A percentile compares a stretch with the other conserved stretches of the same genome.
These are phyloP conservation scores for Clonostachys solani DNA, from an alignment of 2,329 filamentous ascomycete genomes.

Conservation along the genomic window DNA sequence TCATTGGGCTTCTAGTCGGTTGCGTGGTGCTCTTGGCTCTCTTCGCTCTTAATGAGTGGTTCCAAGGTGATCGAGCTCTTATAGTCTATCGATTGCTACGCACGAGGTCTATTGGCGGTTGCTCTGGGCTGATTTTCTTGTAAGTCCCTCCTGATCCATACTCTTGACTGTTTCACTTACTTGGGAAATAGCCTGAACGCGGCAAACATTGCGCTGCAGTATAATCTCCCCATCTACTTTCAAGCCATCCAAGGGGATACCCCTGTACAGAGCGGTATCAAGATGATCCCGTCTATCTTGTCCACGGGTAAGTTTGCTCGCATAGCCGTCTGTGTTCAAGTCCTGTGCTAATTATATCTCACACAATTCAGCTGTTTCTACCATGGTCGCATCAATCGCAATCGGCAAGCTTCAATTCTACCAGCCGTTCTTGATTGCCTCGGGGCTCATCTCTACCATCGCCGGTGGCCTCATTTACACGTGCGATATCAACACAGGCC, in stretches of 20 bases:
- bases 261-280: slow-evolving; percentile 1
- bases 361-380: too few species aligned
- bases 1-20: slow-evolving; percentile 47
- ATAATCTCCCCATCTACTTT: slow-evolving; percentile 43
- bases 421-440: slow-evolving; percentile 26
- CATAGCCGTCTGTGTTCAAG: neutral
- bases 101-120: slow-evolving; percentile 3
- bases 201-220: neutral
- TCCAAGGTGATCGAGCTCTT: neutral
- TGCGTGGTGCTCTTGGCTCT: slow-evolving; percentile 35
- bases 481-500: neutral
- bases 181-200: too few species aligned
- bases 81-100: neutral
- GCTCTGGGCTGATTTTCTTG: slow-evolving; percentile 22
- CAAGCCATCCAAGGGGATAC: slow-evolving; percentile 32
- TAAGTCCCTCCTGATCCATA: slow-evolving; percentile 1
- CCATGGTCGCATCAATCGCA: slow-evolving; percentile 8
- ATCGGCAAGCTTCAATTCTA: slow-evolving; percentile 8
- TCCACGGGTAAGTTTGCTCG: neutral
- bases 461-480: slow-evolving; percentile 26
- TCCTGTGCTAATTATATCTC: neutral
- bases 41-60: slow-evolving; percentile 23
- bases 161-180: too few species aligned
- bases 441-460: slow-evolving; percentile 16
- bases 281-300: slow-evolving; percentile 3